A percentile compares a stretch with the other conserved stretches of the same genome.
phyloP scores from a whole-genome alignment of 2,329 filamentous ascomycete species.

The Lasiodiplodia hormozganensis region DNA sequence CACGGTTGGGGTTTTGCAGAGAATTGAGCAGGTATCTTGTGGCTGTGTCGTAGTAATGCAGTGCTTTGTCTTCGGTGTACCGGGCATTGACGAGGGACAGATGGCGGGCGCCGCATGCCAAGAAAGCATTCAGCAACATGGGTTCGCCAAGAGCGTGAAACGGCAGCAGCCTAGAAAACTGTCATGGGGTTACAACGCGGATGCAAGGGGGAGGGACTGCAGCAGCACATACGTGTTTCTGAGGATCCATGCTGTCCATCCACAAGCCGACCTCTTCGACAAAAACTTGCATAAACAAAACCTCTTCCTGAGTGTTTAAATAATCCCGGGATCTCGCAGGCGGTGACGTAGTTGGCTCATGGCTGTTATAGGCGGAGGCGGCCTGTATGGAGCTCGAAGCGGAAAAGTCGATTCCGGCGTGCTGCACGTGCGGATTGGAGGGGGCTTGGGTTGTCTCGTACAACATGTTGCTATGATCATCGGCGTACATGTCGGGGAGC shows the following conservation, averaged over 20 bases:
- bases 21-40: slow-evolving; percentile 78
- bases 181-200: slow-evolving; percentile 31
- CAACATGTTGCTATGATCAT: slow-evolving; percentile 50
- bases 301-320: slow-evolving; percentile 76
- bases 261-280: slow-evolving; percentile 88
- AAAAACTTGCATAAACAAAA: slow-evolving; percentile 90
- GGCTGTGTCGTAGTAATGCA: slow-evolving; percentile 85
- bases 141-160: slow-evolving; percentile 82
- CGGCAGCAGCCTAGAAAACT: slow-evolving; percentile 83
- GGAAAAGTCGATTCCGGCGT: slow-evolving; percentile 39
- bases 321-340: slow-evolving; percentile 62
- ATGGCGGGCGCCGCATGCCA: slow-evolving; percentile 88
- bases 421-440: slow-evolving; percentile 42
- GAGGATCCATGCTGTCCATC: slow-evolving; percentile 90
- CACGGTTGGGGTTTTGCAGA: slow-evolving; percentile 82
- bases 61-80: slow-evolving; percentile 77
- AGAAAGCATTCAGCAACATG: slow-evolving; percentile 86
- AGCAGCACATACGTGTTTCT: slow-evolving; percentile 69
- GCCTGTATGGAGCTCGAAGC: slow-evolving; percentile 38
- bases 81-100: slow-evolving; percentile 73
- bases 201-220: slow-evolving; percentile 28
- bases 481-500: slow-evolving; percentile 54
- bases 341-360: slow-evolving; percentile 48
- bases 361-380: slow-evolving; percentile 41
- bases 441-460: slow-evolving; percentile 45